Evolutionary conservation across 495 filamentous ascomycete species (phyloP).

Genomic region (Letharia lupina): DNA sequence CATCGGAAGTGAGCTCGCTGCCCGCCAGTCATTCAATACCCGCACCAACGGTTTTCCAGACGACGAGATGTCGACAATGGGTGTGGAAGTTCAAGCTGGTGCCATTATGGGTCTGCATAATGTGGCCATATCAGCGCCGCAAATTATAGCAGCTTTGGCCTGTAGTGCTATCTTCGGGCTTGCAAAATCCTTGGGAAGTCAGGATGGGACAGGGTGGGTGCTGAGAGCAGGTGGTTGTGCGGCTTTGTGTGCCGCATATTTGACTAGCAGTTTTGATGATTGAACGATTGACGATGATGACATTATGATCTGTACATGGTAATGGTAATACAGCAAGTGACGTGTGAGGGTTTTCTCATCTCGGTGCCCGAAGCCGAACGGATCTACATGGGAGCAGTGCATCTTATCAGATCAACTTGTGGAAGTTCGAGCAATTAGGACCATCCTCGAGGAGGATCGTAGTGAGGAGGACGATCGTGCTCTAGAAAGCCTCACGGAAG

Average conservation of each 20-base stretch:
- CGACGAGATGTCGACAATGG: slow-evolving; percentile 3
- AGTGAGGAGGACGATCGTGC: neutral
- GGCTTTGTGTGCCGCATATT: slow-evolving; percentile 16
- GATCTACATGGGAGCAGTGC: neutral
- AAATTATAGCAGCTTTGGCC: slow-evolving; percentile 40
- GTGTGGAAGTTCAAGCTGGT: slow-evolving; percentile 36
- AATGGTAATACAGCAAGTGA: neutral
- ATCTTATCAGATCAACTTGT: neutral
- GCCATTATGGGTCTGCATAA: slow-evolving; percentile 44
- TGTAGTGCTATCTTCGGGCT: slow-evolving; percentile 35
- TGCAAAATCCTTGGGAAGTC: slow-evolving; percentile 14
- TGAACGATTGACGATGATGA: slow-evolving; percentile 4
- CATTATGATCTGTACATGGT: neutral
- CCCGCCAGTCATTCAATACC: slow-evolving; percentile 6
- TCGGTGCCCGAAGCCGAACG: neutral
- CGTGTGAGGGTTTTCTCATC: neutral
- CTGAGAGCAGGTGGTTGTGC: slow-evolving; percentile 18
- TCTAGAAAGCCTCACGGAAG: neutral
- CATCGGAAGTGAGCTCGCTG: slow-evolving; percentile 35
- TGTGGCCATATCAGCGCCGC: slow-evolving; percentile 42
- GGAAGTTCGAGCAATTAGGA: neutral
- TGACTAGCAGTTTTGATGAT: slow-evolving; percentile 15
- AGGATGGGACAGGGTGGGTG: slow-evolving; percentile 20
- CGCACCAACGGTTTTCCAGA: slow-evolving; percentile 24
- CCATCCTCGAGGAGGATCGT: neutral